Base-by-base conservation (phyloP, 139 green algal species). In the Zygnema circumcarinatum region DNA sequence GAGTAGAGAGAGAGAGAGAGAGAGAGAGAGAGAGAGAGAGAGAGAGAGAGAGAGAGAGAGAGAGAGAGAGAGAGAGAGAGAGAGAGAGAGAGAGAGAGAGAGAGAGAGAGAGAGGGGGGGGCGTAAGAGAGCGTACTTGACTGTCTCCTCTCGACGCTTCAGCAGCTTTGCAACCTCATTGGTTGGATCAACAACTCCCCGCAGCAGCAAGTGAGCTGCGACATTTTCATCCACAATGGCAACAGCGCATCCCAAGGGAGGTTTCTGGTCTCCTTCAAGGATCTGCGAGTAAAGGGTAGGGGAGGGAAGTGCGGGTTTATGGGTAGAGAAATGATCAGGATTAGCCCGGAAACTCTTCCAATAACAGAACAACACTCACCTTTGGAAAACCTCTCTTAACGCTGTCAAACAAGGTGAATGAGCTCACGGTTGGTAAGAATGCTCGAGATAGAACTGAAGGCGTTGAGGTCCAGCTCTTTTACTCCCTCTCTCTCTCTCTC, bases 101-200 rank as follows among this genome's bases (percentile, higher is more conserved):
- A 25, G 47, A 16, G 47, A 62, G 47, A 62, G 16, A 62, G 47
- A 16, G 47, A 7, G 47, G 16, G 47, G 47, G 47, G 16, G 47
- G 47, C 7, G 47, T 25, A 25, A 62, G 47, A 62, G 47, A 62
- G 20, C 76, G 25, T 33, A 84, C 76, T 56, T 84, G 38, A 0
- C 0, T 2, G 33, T 84, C 3, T 96, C 94, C 56, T 85, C 38
- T 78, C 94, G 56, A 91, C 97, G 95, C 91, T 98, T 98, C 79
- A 94, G 76, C 72, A 99, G 94, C 93, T 97, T 98, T 36, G 92
- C 92, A 1, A 98, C 84, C 93, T 99, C 97, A 85, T 95, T 93
- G 20, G 85, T 88, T 0, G 96, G 94, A 85, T 99, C 97, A 84
- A 99, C 88, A 36, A 98, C 89, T 85, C 96, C 97, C 56, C 79